These are phyloP conservation scores for Avena sativa DNA, from an alignment of 176 grass and related monocot species.

Conservation along the genomic window DNA sequence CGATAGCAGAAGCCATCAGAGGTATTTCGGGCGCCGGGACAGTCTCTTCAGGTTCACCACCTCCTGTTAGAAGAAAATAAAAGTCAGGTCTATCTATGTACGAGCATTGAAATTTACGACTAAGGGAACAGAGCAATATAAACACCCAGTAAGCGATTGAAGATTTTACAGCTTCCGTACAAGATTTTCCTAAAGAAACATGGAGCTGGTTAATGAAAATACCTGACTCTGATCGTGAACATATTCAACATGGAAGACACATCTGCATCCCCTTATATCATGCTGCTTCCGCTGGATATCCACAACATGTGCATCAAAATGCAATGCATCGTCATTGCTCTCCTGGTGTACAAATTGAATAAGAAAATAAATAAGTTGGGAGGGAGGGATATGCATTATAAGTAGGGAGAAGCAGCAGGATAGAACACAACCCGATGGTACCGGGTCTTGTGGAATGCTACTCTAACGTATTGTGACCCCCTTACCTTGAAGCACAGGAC, in stretches of 20 bases:
- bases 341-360: slow-evolving; percentile 57
- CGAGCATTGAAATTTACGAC: neutral
- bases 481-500: slow-evolving; percentile 89
- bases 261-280: slow-evolving; percentile 96
- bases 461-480: neutral
- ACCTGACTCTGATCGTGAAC: slow-evolving; percentile 86
- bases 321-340: slow-evolving; percentile 68
- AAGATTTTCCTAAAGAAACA: neutral
- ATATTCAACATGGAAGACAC: slow-evolving; percentile 78
- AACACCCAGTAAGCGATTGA: neutral
- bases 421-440: neutral
- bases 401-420: neutral
- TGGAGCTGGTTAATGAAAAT: neutral
- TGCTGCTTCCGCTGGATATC: slow-evolving; percentile 78
- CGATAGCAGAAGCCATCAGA: slow-evolving; percentile 22
- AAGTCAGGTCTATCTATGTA: too few relatives aligned
- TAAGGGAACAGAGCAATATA: neutral
- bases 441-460: neutral
- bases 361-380: slow-evolving; percentile 2
- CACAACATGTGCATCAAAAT: slow-evolving; percentile 86
- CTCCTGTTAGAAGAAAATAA: slow-evolving; percentile 52
- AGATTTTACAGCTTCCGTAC: neutral
- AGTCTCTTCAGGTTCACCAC: slow-evolving; percentile 65
- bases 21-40: slow-evolving; percentile 59
- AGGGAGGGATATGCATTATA: neutral